These are phyloP conservation scores for Wickerhamomyces subpelliculosus DNA, from an alignment of 805 yeast genomes.

Conservation along the genomic window DNA sequence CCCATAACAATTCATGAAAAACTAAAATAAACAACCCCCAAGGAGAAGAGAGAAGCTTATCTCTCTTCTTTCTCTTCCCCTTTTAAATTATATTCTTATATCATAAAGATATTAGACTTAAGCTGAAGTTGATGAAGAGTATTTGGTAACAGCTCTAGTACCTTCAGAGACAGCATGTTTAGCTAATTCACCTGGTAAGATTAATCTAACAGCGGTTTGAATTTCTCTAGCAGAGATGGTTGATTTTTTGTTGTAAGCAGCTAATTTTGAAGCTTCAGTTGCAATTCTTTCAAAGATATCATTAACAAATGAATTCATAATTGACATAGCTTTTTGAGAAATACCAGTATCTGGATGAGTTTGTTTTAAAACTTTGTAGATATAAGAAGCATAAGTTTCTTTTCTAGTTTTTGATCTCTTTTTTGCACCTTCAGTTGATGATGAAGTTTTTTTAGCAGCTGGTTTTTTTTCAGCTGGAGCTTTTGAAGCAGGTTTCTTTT, in stretches of 20 bases:
- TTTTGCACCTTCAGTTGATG: conserved; percentile 72
- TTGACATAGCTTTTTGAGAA: conserved; percentile 96
- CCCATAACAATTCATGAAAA: conserved; percentile 1
- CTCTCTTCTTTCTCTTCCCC: too few relatives aligned
- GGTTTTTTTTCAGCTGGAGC: conserved; percentile 96
- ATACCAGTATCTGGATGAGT: conserved; percentile 99
- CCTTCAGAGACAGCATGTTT: conserved; percentile 99
- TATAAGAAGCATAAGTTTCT: conserved; percentile 96
- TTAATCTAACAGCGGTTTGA: conserved; percentile 97
- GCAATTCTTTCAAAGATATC: conserved; percentile 98
- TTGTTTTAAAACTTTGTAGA: conserved; percentile 96
- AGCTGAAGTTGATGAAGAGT: conserved; percentile 59
- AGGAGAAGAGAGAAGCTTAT: neutral
- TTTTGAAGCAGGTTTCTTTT: conserved; percentile 77
- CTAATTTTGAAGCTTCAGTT: conserved; percentile 94
- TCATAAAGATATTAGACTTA: conserved; percentile 12
- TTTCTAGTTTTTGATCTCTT: conserved; percentile 94
- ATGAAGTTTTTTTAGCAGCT: conserved; percentile 85
- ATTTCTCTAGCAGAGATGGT: conserved; percentile 98
- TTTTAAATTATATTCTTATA: neutral
- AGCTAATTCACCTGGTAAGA: conserved; percentile 97
- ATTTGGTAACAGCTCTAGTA: conserved; percentile 96
- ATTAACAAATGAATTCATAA: conserved; percentile 96
- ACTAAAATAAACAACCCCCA: neutral
- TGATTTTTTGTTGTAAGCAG: conserved; percentile 97